Evolutionary conservation across 2,329 filamentous ascomycete species (phyloP).

Genomic region (Hypoxylon sp.): DNA sequence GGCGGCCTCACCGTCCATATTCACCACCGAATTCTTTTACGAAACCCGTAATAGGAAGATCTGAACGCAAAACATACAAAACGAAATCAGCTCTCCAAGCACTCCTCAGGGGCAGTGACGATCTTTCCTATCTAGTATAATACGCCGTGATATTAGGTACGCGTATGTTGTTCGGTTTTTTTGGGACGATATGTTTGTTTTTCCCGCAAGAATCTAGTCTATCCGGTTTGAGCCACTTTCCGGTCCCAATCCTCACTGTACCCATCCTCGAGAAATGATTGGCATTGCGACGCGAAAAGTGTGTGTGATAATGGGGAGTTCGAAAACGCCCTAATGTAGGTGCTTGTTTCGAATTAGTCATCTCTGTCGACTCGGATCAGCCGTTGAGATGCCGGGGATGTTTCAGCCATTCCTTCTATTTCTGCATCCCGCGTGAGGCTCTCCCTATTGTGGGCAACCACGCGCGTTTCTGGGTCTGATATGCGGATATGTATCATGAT

Average conservation of each 20-base stretch:
- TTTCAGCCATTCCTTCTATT: constrained; percentile 46
- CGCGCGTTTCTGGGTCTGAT: constrained; percentile 31
- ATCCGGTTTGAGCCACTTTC: constrained; percentile 41
- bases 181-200: constrained; percentile 38
- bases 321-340: constrained; percentile 45
- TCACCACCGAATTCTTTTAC: constrained; percentile 28
- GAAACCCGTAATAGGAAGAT: constrained; percentile 23
- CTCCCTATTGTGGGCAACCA: constrained; percentile 35
- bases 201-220: constrained; percentile 39
- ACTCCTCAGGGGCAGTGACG: constrained; percentile 36
- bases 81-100: constrained; percentile 29
- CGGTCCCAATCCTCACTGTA: constrained; percentile 34
- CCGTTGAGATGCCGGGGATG: constrained; percentile 42
- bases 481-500: constrained; percentile 36
- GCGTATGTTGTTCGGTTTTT: constrained; percentile 31
- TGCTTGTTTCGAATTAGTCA: constrained; percentile 47
- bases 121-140: constrained; percentile 44
- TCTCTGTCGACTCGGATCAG: constrained; percentile 45
- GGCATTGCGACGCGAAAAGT: constrained; percentile 35
- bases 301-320: constrained; percentile 37
- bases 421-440: constrained; percentile 42
- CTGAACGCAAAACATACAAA: constrained; percentile 19
- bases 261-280: constrained; percentile 38
- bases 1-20: constrained; percentile 23
- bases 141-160: constrained; percentile 38